phyloP scores from a whole-genome alignment of 1,284 basidiomycete genomes.

The Agroathelia rolfsii region DNA sequence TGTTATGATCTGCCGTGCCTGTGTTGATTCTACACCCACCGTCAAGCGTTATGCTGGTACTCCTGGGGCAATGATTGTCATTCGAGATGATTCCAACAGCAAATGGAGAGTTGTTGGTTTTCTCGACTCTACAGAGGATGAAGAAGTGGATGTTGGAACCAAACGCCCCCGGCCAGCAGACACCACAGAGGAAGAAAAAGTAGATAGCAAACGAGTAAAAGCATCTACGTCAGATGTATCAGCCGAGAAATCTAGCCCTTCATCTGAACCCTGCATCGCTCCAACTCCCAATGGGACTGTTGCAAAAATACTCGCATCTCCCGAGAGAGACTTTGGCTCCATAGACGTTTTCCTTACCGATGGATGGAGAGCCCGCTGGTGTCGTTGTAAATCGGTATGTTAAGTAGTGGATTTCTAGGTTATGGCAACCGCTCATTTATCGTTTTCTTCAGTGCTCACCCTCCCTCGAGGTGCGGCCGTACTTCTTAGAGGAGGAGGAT shows the following conservation, averaged over 20 bases:
- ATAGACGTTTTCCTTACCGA: constrained; percentile 68
- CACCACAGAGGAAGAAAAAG: background rate
- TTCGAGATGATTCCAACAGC: constrained; percentile 32
- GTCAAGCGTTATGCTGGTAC: constrained; percentile 57
- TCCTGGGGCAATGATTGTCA: constrained; percentile 50
- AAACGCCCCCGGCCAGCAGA: constrained; percentile 24
- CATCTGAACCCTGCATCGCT: constrained; percentile 20
- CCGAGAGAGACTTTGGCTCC: constrained; percentile 25
- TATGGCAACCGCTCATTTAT: constrained; percentile 4
- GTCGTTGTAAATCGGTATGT: constrained; percentile 51
- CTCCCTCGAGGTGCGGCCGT: constrained; percentile 39
- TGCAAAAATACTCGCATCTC: constrained; percentile 19
- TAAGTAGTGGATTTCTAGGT: constrained; percentile 17
- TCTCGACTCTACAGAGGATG: constrained; percentile 13
- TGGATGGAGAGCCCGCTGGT: constrained; percentile 66
- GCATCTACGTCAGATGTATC: constrained; percentile 8
- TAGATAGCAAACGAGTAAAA: background rate
- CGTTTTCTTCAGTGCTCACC: constrained; percentile 40
- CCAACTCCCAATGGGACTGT: constrained; percentile 10
- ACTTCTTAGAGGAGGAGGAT: constrained; percentile 66
- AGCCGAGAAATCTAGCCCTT: constrained; percentile 40
- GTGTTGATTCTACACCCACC: constrained; percentile 43
- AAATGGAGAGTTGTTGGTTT: constrained; percentile 42
- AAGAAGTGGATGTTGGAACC: constrained; percentile 39
- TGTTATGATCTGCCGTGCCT: constrained; percentile 55